A percentile compares a stretch with the other conserved stretches of the same genome.
These are phyloP conservation scores for Boletus hoseneyae DNA, from an alignment of 1,284 basidiomycete genomes.

Conservation along the genomic window DNA sequence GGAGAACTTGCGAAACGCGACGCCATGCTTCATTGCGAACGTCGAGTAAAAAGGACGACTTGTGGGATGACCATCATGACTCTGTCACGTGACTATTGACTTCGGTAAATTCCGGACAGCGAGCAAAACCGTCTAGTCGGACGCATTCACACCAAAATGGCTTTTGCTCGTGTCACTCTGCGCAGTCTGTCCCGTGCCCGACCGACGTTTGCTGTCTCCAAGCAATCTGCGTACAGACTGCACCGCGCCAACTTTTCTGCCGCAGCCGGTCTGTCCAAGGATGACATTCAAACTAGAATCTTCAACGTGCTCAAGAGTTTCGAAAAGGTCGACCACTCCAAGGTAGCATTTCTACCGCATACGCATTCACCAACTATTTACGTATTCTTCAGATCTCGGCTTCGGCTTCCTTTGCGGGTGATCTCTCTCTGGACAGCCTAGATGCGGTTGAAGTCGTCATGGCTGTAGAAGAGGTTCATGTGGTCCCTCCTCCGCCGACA, in stretches of 20 bases:
- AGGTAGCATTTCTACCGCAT: constrained; percentile 49
- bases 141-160: constrained; percentile 40
- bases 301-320: constrained; percentile 90
- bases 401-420: constrained; percentile 76
- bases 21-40: constrained; percentile 81
- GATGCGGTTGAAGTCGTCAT: constrained; percentile 99
- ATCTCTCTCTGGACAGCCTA: constrained; percentile 95
- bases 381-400: constrained; percentile 58
- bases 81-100: background rate
- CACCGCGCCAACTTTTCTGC: constrained; percentile 71
- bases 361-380: constrained; percentile 1
- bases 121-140: constrained; percentile 1
- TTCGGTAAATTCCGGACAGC: constrained; percentile 28
- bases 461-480: constrained; percentile 94
- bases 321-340: constrained; percentile 88
- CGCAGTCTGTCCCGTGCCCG: constrained; percentile 41
- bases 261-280: constrained; percentile 68
- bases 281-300: constrained; percentile 80
- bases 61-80: too few species aligned
- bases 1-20: constrained; percentile 85
- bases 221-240: constrained; percentile 31
- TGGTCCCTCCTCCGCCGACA: background rate
- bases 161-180: constrained; percentile 48
- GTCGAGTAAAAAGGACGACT: too few species aligned
- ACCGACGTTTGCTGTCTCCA: constrained; percentile 32